Percentiles rank a stretch among this genome's conserved stretches.
These are phyloP conservation scores for Aspergillus neoniger DNA, from an alignment of 2,329 filamentous ascomycete genomes.

Conservation along the genomic window DNA sequence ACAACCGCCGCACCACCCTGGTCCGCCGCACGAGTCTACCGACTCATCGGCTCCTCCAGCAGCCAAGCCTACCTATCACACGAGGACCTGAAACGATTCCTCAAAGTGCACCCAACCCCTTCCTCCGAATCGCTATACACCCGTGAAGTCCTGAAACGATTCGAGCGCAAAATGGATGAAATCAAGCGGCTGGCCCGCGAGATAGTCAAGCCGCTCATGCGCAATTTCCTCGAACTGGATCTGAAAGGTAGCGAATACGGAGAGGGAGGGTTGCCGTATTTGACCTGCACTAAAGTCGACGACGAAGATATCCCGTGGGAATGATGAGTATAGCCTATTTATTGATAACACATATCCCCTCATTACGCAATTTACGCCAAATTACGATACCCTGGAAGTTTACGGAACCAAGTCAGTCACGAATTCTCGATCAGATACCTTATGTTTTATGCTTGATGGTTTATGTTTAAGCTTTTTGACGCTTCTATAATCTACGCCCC, in stretches of 20 bases:
- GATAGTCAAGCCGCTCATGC: constrained; percentile 80
- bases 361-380: not conserved
- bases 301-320: constrained; percentile 66
- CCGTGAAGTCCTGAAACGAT: constrained; percentile 79
- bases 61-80: constrained; percentile 70
- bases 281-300: constrained; percentile 66
- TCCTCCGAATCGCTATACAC: constrained; percentile 69
- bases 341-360: not conserved
- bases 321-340: constrained; percentile 16
- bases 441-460: too few relatives aligned
- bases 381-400: not conserved
- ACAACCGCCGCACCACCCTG: constrained; percentile 32
- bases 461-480: too few relatives aligned
- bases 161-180: constrained; percentile 86
- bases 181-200: constrained; percentile 82
- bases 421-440: not conserved
- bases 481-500: too few relatives aligned
- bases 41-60: constrained; percentile 67
- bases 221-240: constrained; percentile 81
- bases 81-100: constrained; percentile 86
- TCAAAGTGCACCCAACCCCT: constrained; percentile 70
- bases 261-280: constrained; percentile 57
- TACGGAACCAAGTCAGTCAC: not conserved
- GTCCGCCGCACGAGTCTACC: constrained; percentile 68
- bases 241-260: constrained; percentile 47